Base-by-base conservation (phyloP, 805 yeast genomes). In the Candida tibetensis region DNA sequence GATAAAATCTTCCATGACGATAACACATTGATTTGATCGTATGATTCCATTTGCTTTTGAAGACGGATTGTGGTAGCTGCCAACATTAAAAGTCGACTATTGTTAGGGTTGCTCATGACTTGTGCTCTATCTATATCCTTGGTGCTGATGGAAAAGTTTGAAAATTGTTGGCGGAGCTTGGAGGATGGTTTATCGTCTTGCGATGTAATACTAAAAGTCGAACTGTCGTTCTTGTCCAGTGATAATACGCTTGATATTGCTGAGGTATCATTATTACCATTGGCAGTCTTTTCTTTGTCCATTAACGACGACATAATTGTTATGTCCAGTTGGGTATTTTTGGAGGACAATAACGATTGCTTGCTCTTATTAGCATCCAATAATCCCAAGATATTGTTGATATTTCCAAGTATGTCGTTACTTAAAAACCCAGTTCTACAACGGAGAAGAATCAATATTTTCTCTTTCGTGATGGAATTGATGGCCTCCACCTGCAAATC, bases 1-100 rank as follows among this genome's bases (percentile, higher is more conserved):
- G 71, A 57, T 16, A 69, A 46, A 7, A 69, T 61, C 29, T 65
- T 56, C 74, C 74, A 69, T 1, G 72, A 61, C 3, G 72, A 65
- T n/a, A 68, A 64, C 37, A 50, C 54, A 32, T 56, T 53, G 21
- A 65, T 51, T 17, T 50, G 48, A 3, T 51, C 55, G 34, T 54
- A 52, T 2, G 57, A 39, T 30, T 59, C 66, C 35, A 60, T 37
- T 34, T 65, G 69, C 39, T 54, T 55, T 41, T 69, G 74, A 17
- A 69, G 53, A 33, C 71, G 54, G 15, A 69, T 52, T 4, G 64
- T 61, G 60, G 63, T 59, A 14, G 55, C 45, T 27, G 57, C 56
- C 23, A 66, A 50, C 10, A 60, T 40, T 12, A 63, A 36, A 22
- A 47, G 35, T 16, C 45, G 55, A 25, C 40, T 34, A 32, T 56